Base-by-base conservation (phyloP, 345 rosid species). In the Pugionium dolabratum region DNA sequence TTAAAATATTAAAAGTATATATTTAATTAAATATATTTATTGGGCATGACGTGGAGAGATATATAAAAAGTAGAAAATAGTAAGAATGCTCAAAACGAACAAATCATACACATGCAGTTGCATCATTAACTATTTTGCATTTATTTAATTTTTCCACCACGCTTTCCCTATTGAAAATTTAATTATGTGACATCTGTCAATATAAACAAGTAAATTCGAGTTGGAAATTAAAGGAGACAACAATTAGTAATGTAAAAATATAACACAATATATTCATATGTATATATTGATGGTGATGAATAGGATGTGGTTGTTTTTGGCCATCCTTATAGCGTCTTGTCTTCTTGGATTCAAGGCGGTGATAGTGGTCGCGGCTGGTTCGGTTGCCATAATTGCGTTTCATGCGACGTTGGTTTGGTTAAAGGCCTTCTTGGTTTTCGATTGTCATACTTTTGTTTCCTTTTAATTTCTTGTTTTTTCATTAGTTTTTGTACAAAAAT, bases 311-410 rank as follows among this genome's bases (percentile, higher is more conserved):
- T 47, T 46, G 48, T 54, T 54, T 31, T 47, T 26, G 6, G 8
- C 26, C 37, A 54, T 62, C 40, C n/a, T 71, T 47, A 2, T 55
- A 37, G 35, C 44, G 51, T 62, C 64, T 62, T 54, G 63, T 37
- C 9, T 62, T 31, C 45, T 71, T 10, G 30, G 66, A 62, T 62
- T 62, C 57, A 71, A 71, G 18, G 57, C 44, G 9, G 50, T 61
- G 49, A 6, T 71, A 71, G 18, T 54, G n/a, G 29, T 39, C 6
- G 50, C 8, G 42, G 30, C 36, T 6, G 56, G 69, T 9, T 30
- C 50, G 35, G 35, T 39, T 4, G 57, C 34, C 41, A 36, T 62
- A 10, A 35, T 45, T 54, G 48, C 29, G 35, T 35, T 70, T 45
- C 30, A 30, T 47, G 49, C 57, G 31, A 62, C 28, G 25, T 54